phyloP scores from a whole-genome alignment of 352 stramenopile species.

The Phytophthora hibernalis region DNA sequence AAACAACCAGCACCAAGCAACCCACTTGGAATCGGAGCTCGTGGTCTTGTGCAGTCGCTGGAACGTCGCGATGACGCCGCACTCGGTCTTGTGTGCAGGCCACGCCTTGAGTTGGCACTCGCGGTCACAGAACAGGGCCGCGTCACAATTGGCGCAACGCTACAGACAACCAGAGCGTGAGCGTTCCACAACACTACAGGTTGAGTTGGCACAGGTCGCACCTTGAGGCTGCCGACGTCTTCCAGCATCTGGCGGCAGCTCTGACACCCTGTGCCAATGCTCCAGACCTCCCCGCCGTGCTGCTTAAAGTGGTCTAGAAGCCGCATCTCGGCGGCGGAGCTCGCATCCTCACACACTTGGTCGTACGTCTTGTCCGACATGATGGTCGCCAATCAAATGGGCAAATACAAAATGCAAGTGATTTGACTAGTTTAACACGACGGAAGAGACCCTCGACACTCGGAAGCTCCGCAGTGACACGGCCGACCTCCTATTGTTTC shows the following conservation, averaged over 20 bases:
- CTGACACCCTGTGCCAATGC: slow-evolving; percentile 65
- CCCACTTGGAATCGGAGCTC: slow-evolving; percentile 25
- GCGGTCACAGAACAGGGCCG: slow-evolving; percentile 67
- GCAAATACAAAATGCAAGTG: slow-evolving; percentile 18
- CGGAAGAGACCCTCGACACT: slow-evolving; percentile 50
- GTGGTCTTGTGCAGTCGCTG: slow-evolving; percentile 31
- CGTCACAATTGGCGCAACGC: slow-evolving; percentile 68
- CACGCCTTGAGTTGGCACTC: slow-evolving; percentile 70
- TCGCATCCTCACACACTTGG: slow-evolving; percentile 65
- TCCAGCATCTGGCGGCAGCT: slow-evolving; percentile 57
- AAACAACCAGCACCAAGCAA: not conserved
- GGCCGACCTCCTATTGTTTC: not conserved
- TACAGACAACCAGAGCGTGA: slow-evolving; percentile 17
- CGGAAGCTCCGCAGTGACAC: slow-evolving; percentile 39
- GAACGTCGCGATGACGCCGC: slow-evolving; percentile 63
- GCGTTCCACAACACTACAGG: not conserved
- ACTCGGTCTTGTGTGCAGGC: slow-evolving; percentile 69
- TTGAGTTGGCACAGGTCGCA: slow-evolving; percentile 1
- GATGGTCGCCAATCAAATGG: slow-evolving; percentile 9
- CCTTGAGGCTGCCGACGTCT: slow-evolving; percentile 59
- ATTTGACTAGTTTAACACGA: slow-evolving; percentile 33
- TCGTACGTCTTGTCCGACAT: slow-evolving; percentile 66
- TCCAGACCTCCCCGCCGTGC: slow-evolving; percentile 78
- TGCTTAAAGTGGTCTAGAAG: slow-evolving; percentile 81
- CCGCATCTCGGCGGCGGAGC: slow-evolving; percentile 65